phyloP scores from a whole-genome alignment of 2,329 filamentous ascomycete genomes.

The Microcyclospora pomicola region DNA sequence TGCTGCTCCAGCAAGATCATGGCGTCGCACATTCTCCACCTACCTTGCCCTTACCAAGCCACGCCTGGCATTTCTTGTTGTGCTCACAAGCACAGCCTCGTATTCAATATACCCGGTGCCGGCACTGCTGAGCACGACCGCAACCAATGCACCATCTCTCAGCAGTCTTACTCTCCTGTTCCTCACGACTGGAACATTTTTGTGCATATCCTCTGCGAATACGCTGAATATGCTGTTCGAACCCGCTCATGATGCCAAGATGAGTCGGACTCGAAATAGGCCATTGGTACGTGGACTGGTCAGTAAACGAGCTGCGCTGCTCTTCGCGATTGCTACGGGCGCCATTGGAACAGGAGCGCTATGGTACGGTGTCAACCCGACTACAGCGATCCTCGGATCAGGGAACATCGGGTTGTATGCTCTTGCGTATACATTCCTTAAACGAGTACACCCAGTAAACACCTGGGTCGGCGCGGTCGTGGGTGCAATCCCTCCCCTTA shows the following conservation, averaged over 20 bases:
- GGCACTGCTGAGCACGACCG: constrained; percentile 58
- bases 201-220: constrained; percentile 85
- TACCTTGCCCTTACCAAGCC: constrained; percentile 92
- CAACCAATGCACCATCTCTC: constrained; percentile 60
- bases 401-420: constrained; percentile 84
- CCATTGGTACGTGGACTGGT: constrained; percentile 76
- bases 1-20: constrained; percentile 40
- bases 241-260: constrained; percentile 74
- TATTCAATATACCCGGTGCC: constrained; percentile 92
- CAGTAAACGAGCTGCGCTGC: constrained; percentile 52
- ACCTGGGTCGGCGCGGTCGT: constrained; percentile 93
- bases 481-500: constrained; percentile 83
- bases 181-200: constrained; percentile 69
- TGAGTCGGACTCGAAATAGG: constrained; percentile 83
- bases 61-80: constrained; percentile 77
- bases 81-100: constrained; percentile 77
- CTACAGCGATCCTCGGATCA: constrained; percentile 71
- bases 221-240: constrained; percentile 97
- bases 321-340: constrained; percentile 68
- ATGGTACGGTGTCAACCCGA: constrained; percentile 86
- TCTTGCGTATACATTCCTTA: constrained; percentile 82
- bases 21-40: constrained; percentile 57
- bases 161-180: constrained; percentile 86
- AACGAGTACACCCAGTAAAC: constrained; percentile 72
- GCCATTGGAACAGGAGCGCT: constrained; percentile 55